phyloP scores from a whole-genome alignment of 2,329 filamentous ascomycete species.

The Plectosphaerella plurivora region DNA sequence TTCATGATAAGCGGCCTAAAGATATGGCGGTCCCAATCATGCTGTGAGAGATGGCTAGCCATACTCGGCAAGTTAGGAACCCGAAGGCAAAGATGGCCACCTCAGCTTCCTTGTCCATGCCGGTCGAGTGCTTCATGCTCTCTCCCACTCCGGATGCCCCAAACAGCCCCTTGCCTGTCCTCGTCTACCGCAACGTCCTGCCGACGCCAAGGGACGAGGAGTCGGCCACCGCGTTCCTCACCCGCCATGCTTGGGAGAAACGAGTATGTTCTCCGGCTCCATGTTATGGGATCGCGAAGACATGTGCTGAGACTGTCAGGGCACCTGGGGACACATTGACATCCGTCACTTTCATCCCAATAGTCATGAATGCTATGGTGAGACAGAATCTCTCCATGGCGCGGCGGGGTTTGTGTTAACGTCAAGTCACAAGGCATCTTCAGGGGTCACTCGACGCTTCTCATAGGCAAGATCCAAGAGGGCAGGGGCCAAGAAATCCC shows the following conservation, averaged over 20 bases:
- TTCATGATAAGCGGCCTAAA: too few species aligned
- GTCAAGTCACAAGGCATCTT: constrained; percentile 5
- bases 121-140: background rate
- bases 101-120: too few species aligned
- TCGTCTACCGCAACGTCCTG: constrained; percentile 14
- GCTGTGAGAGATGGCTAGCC: too few species aligned
- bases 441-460: constrained; percentile 13
- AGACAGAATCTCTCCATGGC: too few species aligned
- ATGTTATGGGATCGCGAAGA: background rate
- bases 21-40: too few species aligned
- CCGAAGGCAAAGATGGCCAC: too few species aligned
- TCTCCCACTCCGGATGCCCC: constrained; percentile 4
- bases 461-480: constrained; percentile 13
- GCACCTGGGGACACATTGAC: constrained; percentile 15
- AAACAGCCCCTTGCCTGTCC: constrained; percentile 14
- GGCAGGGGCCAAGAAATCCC: constrained; percentile 9
- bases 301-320: background rate
- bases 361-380: constrained; percentile 17
- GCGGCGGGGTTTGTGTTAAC: too few species aligned
- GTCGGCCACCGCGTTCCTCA: constrained; percentile 8
- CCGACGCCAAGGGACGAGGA: constrained; percentile 10
- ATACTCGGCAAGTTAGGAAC: too few species aligned
- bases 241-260: constrained; percentile 15
- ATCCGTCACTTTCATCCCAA: constrained; percentile 19
- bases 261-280: constrained; percentile 5